Evolutionary conservation across 2,329 filamentous ascomycete genomes (phyloP).

Genomic region (Alternaria dauci): DNA sequence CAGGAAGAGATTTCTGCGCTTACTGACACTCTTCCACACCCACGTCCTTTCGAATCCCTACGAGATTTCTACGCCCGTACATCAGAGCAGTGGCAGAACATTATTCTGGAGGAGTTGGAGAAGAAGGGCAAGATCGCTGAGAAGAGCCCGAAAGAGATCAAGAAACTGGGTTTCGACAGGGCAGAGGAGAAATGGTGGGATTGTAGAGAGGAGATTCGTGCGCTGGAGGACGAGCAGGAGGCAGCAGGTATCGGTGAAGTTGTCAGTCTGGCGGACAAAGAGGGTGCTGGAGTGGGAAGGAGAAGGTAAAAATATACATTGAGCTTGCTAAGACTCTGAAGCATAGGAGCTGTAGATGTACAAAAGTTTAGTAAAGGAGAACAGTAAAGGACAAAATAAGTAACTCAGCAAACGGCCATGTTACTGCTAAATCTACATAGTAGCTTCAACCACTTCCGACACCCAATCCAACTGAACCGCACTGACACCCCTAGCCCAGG

Average conservation of each 20-base stretch:
- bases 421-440: slow-evolving; percentile 27
- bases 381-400: not conserved
- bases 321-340: not conserved
- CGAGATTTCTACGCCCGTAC: slow-evolving; percentile 93
- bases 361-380: not conserved
- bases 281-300: slow-evolving; percentile 52
- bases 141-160: slow-evolving; percentile 84
- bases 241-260: slow-evolving; percentile 94
- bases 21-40: slow-evolving; percentile 76
- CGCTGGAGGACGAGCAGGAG: slow-evolving; percentile 94
- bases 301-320: slow-evolving; percentile 34
- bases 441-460: slow-evolving; percentile 57
- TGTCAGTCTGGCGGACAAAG: slow-evolving; percentile 80
- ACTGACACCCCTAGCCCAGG: slow-evolving; percentile 69
- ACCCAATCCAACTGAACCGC: slow-evolving; percentile 70
- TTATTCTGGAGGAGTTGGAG: slow-evolving; percentile 78
- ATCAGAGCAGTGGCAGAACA: slow-evolving; percentile 87
- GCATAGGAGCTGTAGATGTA: not conserved
- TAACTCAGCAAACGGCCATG: not conserved
- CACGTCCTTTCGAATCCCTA: slow-evolving; percentile 84
- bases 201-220: slow-evolving; percentile 89
- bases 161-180: slow-evolving; percentile 86
- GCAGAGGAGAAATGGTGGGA: slow-evolving; percentile 99
- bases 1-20: slow-evolving; percentile 65
- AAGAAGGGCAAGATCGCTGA: slow-evolving; percentile 66